Percentiles rank a stretch among this genome's conserved stretches.
Conservation (phyloP, 169 alveolate species). For the Besnoitia besnoiti region DNA sequence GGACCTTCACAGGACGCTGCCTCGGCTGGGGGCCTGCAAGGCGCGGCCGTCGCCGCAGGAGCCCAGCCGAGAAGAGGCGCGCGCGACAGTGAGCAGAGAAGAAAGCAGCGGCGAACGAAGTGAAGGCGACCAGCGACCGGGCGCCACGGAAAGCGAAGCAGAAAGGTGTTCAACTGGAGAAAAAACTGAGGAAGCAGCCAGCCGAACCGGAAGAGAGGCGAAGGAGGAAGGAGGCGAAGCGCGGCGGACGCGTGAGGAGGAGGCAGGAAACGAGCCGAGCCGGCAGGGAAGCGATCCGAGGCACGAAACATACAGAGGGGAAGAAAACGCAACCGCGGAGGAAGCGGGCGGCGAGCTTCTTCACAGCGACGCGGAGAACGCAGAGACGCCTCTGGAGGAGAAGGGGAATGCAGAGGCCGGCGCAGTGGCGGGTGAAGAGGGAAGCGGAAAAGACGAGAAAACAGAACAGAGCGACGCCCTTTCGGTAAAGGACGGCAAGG, state of each 20-base stretch:
- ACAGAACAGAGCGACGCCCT: neutral
- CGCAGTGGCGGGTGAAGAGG: neutral
- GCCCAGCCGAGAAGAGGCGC: neutral
- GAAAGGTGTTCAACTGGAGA: too few relatives aligned
- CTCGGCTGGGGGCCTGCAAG: slow-evolving; percentile 36
- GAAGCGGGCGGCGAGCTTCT: neutral
- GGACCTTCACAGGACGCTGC: slow-evolving; percentile 48
- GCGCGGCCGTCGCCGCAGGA: neutral
- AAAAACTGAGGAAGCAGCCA: too few relatives aligned
- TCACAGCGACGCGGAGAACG: neutral
- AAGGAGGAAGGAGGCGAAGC: neutral
- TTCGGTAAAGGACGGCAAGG: too few relatives aligned
- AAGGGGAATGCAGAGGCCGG: neutral
- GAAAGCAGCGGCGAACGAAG: too few relatives aligned
- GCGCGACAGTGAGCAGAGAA: too few relatives aligned
- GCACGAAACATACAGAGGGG: too few relatives aligned
- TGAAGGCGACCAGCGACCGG: too few relatives aligned
- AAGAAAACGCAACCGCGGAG: neutral
- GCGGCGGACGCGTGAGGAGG: too few relatives aligned
- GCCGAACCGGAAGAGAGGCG: too few relatives aligned
- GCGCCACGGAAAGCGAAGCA: too few relatives aligned
- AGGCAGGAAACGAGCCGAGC: too few relatives aligned
- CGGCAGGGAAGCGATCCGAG: too few relatives aligned
- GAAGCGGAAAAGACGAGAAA: neutral
- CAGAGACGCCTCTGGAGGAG: neutral